phyloP scores from a whole-genome alignment of 257 asterid species.

The Asclepias syriaca region DNA sequence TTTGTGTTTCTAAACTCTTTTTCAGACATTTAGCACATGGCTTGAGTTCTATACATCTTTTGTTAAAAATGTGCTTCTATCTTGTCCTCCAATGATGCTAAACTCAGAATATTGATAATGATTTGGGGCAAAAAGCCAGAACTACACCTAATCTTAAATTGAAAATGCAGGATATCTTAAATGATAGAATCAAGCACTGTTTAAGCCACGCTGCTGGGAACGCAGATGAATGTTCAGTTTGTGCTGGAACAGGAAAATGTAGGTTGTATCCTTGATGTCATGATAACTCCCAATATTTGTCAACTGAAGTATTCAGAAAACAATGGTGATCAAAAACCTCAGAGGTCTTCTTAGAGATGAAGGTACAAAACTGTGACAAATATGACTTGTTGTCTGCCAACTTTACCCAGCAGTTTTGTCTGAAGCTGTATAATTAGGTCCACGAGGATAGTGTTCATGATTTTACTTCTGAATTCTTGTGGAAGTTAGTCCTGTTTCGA shows the following conservation, averaged over 20 bases:
- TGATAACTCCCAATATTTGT: neutral
- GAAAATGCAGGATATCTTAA: slow-evolving; percentile 72
- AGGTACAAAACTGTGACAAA: neutral
- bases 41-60: neutral
- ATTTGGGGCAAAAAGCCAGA: neutral
- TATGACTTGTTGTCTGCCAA: neutral
- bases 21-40: neutral
- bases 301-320: neutral
- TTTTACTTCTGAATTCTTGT: neutral
- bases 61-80: neutral
- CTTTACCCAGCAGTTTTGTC: neutral
- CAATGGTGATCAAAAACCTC: neutral
- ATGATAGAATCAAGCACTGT: slow-evolving; percentile 79
- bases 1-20: neutral
- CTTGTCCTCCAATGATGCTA: neutral
- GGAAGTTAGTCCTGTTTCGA: neutral
- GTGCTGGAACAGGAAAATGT: slow-evolving; percentile 92
- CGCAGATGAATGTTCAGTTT: slow-evolving; percentile 79
- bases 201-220: slow-evolving; percentile 81
- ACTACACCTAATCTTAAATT: slow-evolving; percentile 1
- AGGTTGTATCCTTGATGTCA: slow-evolving; percentile 32
- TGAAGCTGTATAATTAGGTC: neutral
- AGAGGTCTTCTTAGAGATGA: neutral
- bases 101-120: neutral
- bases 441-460: neutral